Evolutionary conservation across 129 eudicot genomes (phyloP).

Genomic region (Erigeron canadensis): DNA sequence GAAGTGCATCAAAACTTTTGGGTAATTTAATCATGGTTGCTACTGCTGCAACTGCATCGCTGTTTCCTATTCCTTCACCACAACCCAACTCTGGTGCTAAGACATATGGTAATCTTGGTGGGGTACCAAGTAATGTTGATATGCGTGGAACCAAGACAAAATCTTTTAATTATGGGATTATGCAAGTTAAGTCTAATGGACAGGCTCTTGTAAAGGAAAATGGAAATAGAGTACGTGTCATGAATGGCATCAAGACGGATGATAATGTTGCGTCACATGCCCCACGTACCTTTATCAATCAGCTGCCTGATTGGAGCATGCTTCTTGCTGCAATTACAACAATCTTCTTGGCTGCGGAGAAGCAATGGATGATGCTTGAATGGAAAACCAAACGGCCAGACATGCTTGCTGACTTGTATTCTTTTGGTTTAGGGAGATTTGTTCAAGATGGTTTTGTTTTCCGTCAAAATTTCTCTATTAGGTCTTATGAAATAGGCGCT

Average conservation of each 20-base stretch:
- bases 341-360: slow-evolving; percentile 91
- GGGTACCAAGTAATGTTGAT: slow-evolving; percentile 3
- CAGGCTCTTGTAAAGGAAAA: slow-evolving; percentile 21
- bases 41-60: slow-evolving; percentile 17
- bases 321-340: slow-evolving; percentile 97
- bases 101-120: slow-evolving; percentile 6
- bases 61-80: slow-evolving; percentile 21
- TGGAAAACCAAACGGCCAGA: slow-evolving; percentile 89
- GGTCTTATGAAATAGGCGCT: slow-evolving; percentile 92
- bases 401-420: slow-evolving; percentile 70
- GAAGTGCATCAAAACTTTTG: neutral
- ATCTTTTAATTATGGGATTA: slow-evolving; percentile 18
- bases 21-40: slow-evolving; percentile 20
- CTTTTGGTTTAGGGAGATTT: slow-evolving; percentile 80
- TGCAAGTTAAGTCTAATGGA: slow-evolving; percentile 23
- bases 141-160: slow-evolving; percentile 14
- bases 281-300: slow-evolving; percentile 79
- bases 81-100: slow-evolving; percentile 23
- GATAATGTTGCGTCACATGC: slow-evolving; percentile 15
- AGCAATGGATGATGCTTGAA: slow-evolving; percentile 98
- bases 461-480: slow-evolving; percentile 78
- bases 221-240: slow-evolving; percentile 5
- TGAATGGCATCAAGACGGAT: slow-evolving; percentile 18
- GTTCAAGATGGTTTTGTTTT: slow-evolving; percentile 83
- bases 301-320: slow-evolving; percentile 95